These are phyloP conservation scores for Delphinella strobiligena DNA, from an alignment of 2,329 filamentous ascomycete species.

Conservation along the genomic window DNA sequence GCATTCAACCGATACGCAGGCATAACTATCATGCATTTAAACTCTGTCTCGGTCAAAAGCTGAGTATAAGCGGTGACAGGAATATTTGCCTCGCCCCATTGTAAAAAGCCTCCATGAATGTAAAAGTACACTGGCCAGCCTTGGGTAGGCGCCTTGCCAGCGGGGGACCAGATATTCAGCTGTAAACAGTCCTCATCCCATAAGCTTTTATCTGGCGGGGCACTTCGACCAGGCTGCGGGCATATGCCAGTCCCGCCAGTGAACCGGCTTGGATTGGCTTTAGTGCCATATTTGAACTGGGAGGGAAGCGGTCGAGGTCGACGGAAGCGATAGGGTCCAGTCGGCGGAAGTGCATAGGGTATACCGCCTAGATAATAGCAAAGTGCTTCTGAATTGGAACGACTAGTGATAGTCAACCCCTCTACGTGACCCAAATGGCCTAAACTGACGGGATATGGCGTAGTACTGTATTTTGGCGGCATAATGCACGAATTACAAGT, in stretches of 20 bases:
- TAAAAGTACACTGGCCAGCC: conserved; percentile 49
- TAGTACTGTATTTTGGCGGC: conserved; percentile 9
- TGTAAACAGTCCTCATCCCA: conserved; percentile 46
- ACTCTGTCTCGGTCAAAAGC: conserved; percentile 37
- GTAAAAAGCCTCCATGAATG: conserved; percentile 46
- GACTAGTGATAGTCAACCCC: conserved; percentile 33
- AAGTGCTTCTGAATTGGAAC: conserved; percentile 13
- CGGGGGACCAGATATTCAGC: conserved; percentile 43
- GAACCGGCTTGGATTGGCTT: conserved; percentile 34
- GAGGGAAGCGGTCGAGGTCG: conserved; percentile 34
- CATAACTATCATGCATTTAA: conserved; percentile 40
- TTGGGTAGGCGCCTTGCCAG: conserved; percentile 28
- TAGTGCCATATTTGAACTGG: conserved; percentile 40
- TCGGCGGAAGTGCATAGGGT: conserved; percentile 42
- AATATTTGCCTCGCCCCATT: conserved; percentile 40
- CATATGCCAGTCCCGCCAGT: conserved; percentile 32
- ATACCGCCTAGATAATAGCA: conserved; percentile 44
- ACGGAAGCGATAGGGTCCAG: conserved; percentile 32
- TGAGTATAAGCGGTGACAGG: conserved; percentile 28
- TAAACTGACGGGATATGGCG: conserved; percentile 24
- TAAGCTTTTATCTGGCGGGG: conserved; percentile 11
- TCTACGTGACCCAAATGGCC: conserved; percentile 36
- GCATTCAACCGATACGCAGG: conserved; percentile 46
- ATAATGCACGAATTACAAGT: conserved; percentile 1
- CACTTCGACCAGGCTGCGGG: conserved; percentile 34